phyloP scores from a whole-genome alignment of 2,329 filamentous ascomycete species.

The Daldinia eschscholtzii region DNA sequence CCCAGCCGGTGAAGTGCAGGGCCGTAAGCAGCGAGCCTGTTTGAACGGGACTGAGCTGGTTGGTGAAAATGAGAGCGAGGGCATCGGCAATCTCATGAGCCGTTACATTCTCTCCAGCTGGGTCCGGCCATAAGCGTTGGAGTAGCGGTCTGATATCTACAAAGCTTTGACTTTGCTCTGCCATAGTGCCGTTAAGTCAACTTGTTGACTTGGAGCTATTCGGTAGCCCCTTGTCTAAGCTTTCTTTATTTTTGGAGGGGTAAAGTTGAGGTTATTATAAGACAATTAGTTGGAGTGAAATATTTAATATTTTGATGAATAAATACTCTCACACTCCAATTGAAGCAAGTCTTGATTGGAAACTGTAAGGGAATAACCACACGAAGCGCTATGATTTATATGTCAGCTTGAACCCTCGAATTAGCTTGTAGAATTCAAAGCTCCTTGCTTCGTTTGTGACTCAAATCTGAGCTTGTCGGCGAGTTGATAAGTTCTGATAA shows the following conservation, averaged over 20 bases:
- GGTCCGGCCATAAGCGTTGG: constrained; percentile 76
- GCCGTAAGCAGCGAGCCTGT: constrained; percentile 89
- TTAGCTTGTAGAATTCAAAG: neutral
- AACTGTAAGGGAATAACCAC: neutral
- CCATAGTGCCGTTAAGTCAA: neutral
- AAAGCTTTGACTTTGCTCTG: constrained; percentile 37
- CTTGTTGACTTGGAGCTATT: constrained; percentile 8
- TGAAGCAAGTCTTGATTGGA: neutral
- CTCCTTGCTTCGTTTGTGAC: neutral
- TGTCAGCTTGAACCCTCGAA: neutral
- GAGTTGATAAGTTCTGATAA: neutral
- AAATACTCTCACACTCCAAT: neutral
- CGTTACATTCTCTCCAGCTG: constrained; percentile 65
- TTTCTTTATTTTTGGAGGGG: neutral
- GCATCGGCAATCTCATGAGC: constrained; percentile 90
- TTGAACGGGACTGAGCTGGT: constrained; percentile 89
- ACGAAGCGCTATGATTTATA: neutral
- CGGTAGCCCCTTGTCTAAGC: neutral
- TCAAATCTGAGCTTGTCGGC: neutral
- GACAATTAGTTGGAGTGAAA: neutral
- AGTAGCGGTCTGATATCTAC: constrained; percentile 78
- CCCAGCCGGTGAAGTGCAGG: constrained; percentile 89
- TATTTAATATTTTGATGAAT: no score
- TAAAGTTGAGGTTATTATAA: neutral
- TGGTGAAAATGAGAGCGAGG: constrained; percentile 90